A percentile compares a stretch with the other conserved stretches of the same genome.
phyloP scores from a whole-genome alignment of 2,329 filamentous ascomycete species.

The Elsinoe australis region DNA sequence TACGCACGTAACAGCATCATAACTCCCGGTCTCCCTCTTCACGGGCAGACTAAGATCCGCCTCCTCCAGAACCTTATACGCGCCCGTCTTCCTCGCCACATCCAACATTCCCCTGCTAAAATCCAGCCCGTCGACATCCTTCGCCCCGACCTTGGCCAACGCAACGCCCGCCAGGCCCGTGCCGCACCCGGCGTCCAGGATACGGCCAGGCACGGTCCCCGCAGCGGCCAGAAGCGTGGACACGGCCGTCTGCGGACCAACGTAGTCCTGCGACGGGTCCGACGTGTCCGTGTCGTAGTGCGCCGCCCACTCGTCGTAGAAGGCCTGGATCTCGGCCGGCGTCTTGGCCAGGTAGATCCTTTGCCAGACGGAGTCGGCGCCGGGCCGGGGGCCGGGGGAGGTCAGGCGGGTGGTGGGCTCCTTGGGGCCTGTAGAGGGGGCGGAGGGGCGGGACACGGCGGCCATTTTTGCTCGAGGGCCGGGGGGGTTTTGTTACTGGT shows the following conservation, averaged over 20 bases:
- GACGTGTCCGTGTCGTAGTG: conserved; percentile 39
- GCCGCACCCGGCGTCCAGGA: conserved; percentile 51
- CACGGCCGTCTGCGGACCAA: conserved; percentile 29
- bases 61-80: conserved; percentile 40
- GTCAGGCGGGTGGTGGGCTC: not conserved
- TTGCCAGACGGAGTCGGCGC: not conserved
- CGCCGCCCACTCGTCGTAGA: conserved; percentile 43
- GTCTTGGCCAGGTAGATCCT: conserved; percentile 33
- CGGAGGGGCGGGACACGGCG: not conserved
- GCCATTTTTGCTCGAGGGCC: too few relatives aligned
- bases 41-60: conserved; percentile 44
- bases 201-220: conserved; percentile 28
- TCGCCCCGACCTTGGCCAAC: conserved; percentile 38
- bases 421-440: too few relatives aligned
- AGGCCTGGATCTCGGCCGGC: conserved; percentile 32
- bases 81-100: conserved; percentile 42
- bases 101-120: conserved; percentile 48
- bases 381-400: too few relatives aligned
- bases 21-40: conserved; percentile 34
- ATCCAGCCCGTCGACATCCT: conserved; percentile 47
- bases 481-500: too few relatives aligned
- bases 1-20: conserved; percentile 47
- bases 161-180: conserved; percentile 47
- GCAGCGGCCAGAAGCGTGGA: conserved; percentile 29
- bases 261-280: conserved; percentile 33